phyloP scores from a whole-genome alignment of 306 rosid species.

The Rosa rugosa region DNA sequence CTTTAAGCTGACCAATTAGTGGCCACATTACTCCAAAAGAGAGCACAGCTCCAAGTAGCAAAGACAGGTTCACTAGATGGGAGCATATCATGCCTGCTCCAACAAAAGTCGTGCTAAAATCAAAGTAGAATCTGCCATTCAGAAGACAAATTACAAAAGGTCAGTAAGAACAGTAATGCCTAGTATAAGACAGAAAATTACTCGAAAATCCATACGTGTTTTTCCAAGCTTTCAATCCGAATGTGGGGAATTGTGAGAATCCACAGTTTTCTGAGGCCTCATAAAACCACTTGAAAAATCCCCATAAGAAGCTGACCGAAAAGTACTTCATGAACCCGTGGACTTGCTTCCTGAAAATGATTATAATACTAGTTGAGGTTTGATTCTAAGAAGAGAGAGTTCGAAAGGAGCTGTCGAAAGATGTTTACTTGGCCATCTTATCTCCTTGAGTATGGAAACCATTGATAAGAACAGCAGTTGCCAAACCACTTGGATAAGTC shows the following conservation, averaged over 20 bases:
- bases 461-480: conserved; percentile 94
- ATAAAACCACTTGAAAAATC: conserved; percentile 89
- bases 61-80: conserved; percentile 75
- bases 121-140: conserved; percentile 75
- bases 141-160: not conserved
- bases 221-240: conserved; percentile 90
- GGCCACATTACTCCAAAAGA: conserved; percentile 89
- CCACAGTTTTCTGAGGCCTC: conserved; percentile 76
- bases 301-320: conserved; percentile 85
- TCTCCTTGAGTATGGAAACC: conserved; percentile 92
- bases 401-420: not conserved
- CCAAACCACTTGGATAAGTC: conserved; percentile 90
- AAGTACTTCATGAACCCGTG: conserved; percentile 76
- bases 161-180: not conserved
- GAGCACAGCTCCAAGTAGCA: conserved; percentile 85
- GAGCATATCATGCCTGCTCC: conserved; percentile 99
- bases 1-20: conserved; percentile 57
- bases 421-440: conserved; percentile 72
- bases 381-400: not conserved
- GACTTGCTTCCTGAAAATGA: conserved; percentile 71
- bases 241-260: conserved; percentile 82
- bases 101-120: conserved; percentile 70
- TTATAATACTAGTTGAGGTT: not conserved
- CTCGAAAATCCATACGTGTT: conserved; percentile 46
- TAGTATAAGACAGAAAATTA: not conserved